These are phyloP conservation scores for Dryas alaskensis DNA, from an alignment of 306 rosid species.

Conservation along the genomic window DNA sequence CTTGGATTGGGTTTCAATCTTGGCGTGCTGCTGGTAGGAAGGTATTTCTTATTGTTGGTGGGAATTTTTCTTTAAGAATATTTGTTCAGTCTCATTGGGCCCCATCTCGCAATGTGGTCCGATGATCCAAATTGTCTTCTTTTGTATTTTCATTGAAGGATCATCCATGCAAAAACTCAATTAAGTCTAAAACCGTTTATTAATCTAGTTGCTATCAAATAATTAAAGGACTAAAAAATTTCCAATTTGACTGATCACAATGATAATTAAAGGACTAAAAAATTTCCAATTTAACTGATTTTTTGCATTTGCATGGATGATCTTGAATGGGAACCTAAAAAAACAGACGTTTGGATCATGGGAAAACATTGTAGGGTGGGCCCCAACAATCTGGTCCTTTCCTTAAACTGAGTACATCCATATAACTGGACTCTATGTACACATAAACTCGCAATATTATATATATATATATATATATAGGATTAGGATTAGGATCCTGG, in stretches of 20 bases:
- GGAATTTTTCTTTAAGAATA: conserved; percentile 8
- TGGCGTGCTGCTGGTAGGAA: conserved; percentile 98
- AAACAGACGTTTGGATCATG: neutral
- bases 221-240: neutral
- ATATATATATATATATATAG: neutral
- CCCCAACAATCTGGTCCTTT: neutral
- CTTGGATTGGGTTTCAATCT: conserved; percentile 99
- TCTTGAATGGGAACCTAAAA: neutral
- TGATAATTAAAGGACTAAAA: neutral
- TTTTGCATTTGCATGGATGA: neutral
- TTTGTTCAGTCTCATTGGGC: neutral
- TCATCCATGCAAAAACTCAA: neutral
- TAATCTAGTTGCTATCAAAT: neutral
- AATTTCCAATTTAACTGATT: neutral
- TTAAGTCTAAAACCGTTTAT: neutral
- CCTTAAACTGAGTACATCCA: neutral
- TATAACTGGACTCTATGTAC: neutral
- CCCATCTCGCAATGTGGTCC: neutral
- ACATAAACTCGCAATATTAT: neutral
- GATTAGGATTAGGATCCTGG: too few relatives aligned
- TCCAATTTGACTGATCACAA: too few relatives aligned
- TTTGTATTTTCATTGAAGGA: conserved; percentile 4
- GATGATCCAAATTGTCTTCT: neutral
- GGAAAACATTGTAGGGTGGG: neutral
- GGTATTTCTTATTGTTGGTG: conserved; percentile 58